Conservation (phyloP, 208 protist genomes). For the Leishmania tarentolae region DNA sequence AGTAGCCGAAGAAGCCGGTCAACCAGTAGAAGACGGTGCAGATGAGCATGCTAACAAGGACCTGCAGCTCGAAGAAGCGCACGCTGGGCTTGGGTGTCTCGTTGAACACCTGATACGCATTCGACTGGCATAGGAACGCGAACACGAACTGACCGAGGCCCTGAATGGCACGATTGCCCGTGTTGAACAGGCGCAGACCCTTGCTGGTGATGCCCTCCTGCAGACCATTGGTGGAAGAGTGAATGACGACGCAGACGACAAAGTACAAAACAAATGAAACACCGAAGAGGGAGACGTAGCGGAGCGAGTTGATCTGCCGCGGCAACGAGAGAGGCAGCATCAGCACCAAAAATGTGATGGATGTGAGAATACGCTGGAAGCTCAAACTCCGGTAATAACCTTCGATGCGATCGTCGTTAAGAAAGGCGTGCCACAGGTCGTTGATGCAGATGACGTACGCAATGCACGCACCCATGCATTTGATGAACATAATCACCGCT, state of each 20-base stretch:
- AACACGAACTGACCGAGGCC: conserved; percentile 67
- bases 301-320: conserved; percentile 76
- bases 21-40: conserved; percentile 78
- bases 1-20: conserved; percentile 75
- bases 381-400: conserved; percentile 29
- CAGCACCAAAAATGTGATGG: conserved; percentile 52
- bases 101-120: conserved; percentile 60
- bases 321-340: conserved; percentile 80
- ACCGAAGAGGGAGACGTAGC: conserved; percentile 70
- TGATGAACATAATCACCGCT: conserved; percentile 70
- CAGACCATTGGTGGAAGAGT: conserved; percentile 37
- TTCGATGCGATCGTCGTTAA: conserved; percentile 38
- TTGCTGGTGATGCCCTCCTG: conserved; percentile 30
- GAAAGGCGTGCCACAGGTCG: conserved; percentile 55
- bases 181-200: conserved; percentile 35
- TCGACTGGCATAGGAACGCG: conserved; percentile 70
- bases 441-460: conserved; percentile 72
- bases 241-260: conserved; percentile 59
- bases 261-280: conserved; percentile 75
- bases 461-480: conserved; percentile 77
- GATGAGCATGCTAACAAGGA: conserved; percentile 55
- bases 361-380: conserved; percentile 47
- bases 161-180: conserved; percentile 41
- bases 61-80: conserved; percentile 46
- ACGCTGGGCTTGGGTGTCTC: conserved; percentile 54